phyloP scores from a whole-genome alignment of 371 early-diverging fungal species.

The Mucor sp. region DNA sequence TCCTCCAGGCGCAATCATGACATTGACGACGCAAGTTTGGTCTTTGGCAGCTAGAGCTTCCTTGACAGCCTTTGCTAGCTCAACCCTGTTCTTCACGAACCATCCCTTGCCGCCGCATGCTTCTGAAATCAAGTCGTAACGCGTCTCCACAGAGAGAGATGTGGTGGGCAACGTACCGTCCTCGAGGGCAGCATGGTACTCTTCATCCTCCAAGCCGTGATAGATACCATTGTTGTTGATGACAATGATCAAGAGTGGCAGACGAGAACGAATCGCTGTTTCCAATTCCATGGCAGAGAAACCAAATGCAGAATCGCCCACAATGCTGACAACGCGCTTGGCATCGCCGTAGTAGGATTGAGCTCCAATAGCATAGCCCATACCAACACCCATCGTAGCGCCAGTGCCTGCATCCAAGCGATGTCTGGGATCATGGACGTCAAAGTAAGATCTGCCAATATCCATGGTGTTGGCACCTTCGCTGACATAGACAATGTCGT shows the following conservation, averaged over 20 bases:
- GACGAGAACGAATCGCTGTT: slow-evolving; percentile 67
- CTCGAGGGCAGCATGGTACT: slow-evolving; percentile 34
- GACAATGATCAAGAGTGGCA: slow-evolving; percentile 72
- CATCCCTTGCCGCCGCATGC: slow-evolving; percentile 73
- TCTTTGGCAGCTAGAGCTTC: slow-evolving; percentile 46
- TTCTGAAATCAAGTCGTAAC: slow-evolving; percentile 68
- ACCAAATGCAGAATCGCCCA: slow-evolving; percentile 86
- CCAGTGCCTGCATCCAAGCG: slow-evolving; percentile 80
- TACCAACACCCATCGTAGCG: slow-evolving; percentile 85
- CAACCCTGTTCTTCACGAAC: slow-evolving; percentile 61
- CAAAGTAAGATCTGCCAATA: slow-evolving; percentile 75
- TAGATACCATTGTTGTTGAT: slow-evolving; percentile 87
- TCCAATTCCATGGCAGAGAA: slow-evolving; percentile 86
- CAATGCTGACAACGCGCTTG: slow-evolving; percentile 65
- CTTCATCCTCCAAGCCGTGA: slow-evolving; percentile 60
- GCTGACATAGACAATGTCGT: slow-evolving; percentile 62
- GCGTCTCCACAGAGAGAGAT: slow-evolving; percentile 65
- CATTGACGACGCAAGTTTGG: slow-evolving; percentile 51
- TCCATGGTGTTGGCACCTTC: slow-evolving; percentile 91
- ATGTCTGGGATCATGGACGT: slow-evolving; percentile 64
- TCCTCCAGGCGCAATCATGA: slow-evolving; percentile 54
- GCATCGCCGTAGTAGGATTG: slow-evolving; percentile 53
- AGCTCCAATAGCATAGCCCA: slow-evolving; percentile 82
- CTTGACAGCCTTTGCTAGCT: slow-evolving; percentile 57
- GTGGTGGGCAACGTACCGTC: slow-evolving; percentile 60